Base-by-base conservation (phyloP, 331 rosid genomes). In the Cydonia oblonga region DNA sequence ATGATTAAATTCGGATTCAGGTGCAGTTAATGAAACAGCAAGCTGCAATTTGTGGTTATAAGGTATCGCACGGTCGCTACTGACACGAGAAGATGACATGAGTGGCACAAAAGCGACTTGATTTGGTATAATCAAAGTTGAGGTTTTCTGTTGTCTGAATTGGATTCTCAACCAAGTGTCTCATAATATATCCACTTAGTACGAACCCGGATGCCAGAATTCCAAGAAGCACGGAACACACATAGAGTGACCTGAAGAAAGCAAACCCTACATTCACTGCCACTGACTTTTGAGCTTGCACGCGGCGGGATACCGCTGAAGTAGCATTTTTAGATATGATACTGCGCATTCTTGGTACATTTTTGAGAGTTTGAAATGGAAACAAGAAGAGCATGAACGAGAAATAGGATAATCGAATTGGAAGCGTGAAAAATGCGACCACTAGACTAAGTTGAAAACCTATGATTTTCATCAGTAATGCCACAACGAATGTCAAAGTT, bases 1-100 rank as follows among this genome's bases (percentile, higher is more conserved):
- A 29, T 68, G 69, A 22, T 52, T 68, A 30, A 73, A 68, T 44
- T 73, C 71, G 0, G 75, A 73, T 53, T 79, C 79, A 9, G 82
- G 82, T 66, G 42, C 19, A n/a, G 71, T 74, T 38, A 79, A 61
- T 13, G 79, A 59, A 19, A 79, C 75, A 68, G 75, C 20, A 15
- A 79, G 70, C 74, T 73, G 52, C 71, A 79, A 26, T 68, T 68
- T 79, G 71, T 68, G 82, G 63, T 63, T 62, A 10, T 73, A 53
- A 35, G 82, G 79, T 19, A 68, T 74, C 51, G 12, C 26, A 0
- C 66, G 75, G 32, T 26, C 44, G 3, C 40, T 26, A 25, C 24
- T 30, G 7, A 4, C 46, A 75, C 58, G 19, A 14, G 70, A 75
- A 53, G 67, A 26, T 2, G 35, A 8, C 49, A 15, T 68, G 24